Evolutionary conservation across 1,284 basidiomycete genomes (phyloP).

Genomic region (Ustilago crameri): DNA sequence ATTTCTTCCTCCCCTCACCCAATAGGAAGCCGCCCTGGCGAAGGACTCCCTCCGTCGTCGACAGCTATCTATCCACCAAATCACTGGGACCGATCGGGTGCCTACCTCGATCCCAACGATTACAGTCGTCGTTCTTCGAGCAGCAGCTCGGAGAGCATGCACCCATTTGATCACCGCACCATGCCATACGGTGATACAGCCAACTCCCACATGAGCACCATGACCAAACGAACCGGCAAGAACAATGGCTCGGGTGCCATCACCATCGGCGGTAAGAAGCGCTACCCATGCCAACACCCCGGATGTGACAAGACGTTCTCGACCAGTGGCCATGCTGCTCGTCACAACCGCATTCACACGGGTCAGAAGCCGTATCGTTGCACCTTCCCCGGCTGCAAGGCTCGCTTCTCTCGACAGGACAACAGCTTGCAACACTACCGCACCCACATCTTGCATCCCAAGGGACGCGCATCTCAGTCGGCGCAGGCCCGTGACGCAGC

Average conservation of each 20-base stretch:
- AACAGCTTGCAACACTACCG: constrained; percentile 67
- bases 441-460: constrained; percentile 64
- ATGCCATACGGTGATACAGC: constrained; percentile 36
- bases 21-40: constrained; percentile 25
- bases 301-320: constrained; percentile 80
- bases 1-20: constrained; percentile 33
- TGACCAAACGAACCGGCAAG: constrained; percentile 31
- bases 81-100: constrained; percentile 47
- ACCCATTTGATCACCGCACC: constrained; percentile 28
- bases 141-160: constrained; percentile 38
- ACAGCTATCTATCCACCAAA: constrained; percentile 40
- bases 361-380: constrained; percentile 65
- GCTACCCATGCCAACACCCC: constrained; percentile 73
- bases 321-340: constrained; percentile 82
- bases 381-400: constrained; percentile 66
- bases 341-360: constrained; percentile 82
- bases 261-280: constrained; percentile 67
- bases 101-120: constrained; percentile 34
- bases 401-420: constrained; percentile 67
- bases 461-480: constrained; percentile 50
- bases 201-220: constrained; percentile 6
- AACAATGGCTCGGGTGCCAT: constrained; percentile 46
- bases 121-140: constrained; percentile 36
- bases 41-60: constrained; percentile 36
- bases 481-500: constrained; percentile 45